Evolutionary conservation across 148 eudicot species (phyloP), one percentile per base, ranked within the genome.

Genomic region (Euryodendron excelsum): DNA sequence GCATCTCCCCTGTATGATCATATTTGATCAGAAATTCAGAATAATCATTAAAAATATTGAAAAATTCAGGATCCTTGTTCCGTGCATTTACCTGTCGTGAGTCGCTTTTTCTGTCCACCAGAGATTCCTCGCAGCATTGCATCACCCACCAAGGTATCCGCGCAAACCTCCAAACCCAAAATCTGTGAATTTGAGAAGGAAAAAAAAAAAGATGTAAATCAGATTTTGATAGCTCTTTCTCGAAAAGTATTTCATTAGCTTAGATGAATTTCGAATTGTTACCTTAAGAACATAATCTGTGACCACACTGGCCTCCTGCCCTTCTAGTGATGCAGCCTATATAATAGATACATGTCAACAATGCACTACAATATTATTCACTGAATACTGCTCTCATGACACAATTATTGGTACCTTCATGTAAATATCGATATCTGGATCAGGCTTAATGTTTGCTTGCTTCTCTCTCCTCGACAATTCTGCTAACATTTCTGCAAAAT

Each of bases 241-340:
- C n/a, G 5, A 23, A 52, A 28, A 23, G 17, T 37, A 3, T 3
- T 6, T 23, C 18, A 6, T 23, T 44, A 1, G 2, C 17, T 45
- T 69, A 0, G 0, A 20, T 36, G 15, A 27, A 58, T 25, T 25
- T 59, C 23, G n/a, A 33, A 44, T 30, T 80, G 73, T 39, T 63
- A 87, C 89, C 89, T 84, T 87, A 20, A 87, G 84, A 39, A 69
- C 34, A 80, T 87, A 84, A 31, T 87, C 89, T 28, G 85, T 82
- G 47, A 80, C 81, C 75, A 84, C 75, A 72, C 71, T 65, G 17
- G 69, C 79, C 75, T 78, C 76, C 61, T 87, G 87, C 41, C 72
- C 78, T 60, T 80, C 80, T 66, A 82, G 36, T 52, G 81, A 80
- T 45, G 77, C 75, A 23, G 89, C 83, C 89, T 86, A 76, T 14